Base-by-base conservation (phyloP, 768 basidiomycete species). In the Suillus cothurnatus region DNA sequence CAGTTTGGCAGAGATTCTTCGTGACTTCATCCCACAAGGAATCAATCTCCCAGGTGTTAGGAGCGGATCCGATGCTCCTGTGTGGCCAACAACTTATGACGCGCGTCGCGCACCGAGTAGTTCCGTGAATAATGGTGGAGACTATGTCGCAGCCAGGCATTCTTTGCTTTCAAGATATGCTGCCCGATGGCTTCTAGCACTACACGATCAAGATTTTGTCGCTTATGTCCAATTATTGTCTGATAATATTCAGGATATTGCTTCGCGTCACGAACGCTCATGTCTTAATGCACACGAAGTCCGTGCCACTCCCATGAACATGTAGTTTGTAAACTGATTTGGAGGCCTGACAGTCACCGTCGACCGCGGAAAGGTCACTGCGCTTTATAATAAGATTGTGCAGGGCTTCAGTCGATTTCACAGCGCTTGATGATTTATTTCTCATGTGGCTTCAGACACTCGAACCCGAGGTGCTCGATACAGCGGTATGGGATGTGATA, bases 1-100 rank as follows among this genome's bases (percentile, higher is more conserved):
- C 59, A 84, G 81, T 67, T 77, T 94, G 28, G 87, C 88, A 6
- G 78, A 80, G 17, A 86, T 92, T 63, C 84, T 93, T 55, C 84
- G 88, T 12, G 87, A 90, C 67, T 92, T 87, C 69, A 76, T 92
- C 9, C 86, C 88, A 8, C 82, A 82, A 70, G 81, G 85, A 62
- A 79, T 76, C 26, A 76, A 73, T 62, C 79, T 92, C 19, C 93
- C 92, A 6, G 92, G 92, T 6, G 82, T 93, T 28, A 84, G 87
- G 14, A 71, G 81, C 3, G 71, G 77, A 4, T 69, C 70, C 4
- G 83, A 87, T 36, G 53, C 71, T 8, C 73, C 76, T 11, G 76
- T 83, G n/a, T 92, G 91, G 91, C 91, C 91, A 26, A 73, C 73
- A 21, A 59, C 74, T 3, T 60, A 68, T 7, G 62, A 71, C 28